A percentile compares a stretch with the other conserved stretches of the same genome.
These are phyloP conservation scores for Phialophora tarda DNA, from an alignment of 2,329 filamentous ascomycete species.

Conservation along the genomic window DNA sequence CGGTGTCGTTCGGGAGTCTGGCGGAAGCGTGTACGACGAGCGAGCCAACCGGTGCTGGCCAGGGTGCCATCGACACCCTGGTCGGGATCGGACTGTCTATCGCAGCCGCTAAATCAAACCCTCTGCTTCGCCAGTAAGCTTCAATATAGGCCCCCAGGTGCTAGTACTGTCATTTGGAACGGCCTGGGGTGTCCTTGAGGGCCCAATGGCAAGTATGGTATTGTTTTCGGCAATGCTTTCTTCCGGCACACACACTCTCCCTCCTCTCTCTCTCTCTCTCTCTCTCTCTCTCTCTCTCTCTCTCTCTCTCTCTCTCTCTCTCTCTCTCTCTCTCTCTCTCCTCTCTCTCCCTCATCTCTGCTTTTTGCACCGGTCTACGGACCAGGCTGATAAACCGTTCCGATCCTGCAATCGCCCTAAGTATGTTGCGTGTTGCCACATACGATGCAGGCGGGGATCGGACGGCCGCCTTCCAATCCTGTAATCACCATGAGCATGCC, in stretches of 20 bases:
- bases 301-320: background rate
- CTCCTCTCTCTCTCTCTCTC: background rate
- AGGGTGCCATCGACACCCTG: background rate
- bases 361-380: background rate
- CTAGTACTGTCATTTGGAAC: conserved; percentile 1
- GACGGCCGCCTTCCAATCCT: conserved; percentile 1
- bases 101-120: background rate
- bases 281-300: background rate
- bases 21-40: background rate
- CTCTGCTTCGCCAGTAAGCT: conserved; percentile 1
- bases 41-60: background rate
- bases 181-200: background rate
- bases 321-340: background rate
- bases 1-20: background rate
- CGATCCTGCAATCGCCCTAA: conserved; percentile 1
- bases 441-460: background rate
- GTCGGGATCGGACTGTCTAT: background rate
- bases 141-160: conserved; percentile 1
- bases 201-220: background rate
- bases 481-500: background rate
- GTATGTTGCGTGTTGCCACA: background rate
- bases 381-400: background rate
- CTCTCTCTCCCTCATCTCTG: background rate
- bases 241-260: background rate
- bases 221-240: background rate